Base-by-base conservation (phyloP, 352 stramenopile genomes). In the Globisporangium mamillatum region DNA sequence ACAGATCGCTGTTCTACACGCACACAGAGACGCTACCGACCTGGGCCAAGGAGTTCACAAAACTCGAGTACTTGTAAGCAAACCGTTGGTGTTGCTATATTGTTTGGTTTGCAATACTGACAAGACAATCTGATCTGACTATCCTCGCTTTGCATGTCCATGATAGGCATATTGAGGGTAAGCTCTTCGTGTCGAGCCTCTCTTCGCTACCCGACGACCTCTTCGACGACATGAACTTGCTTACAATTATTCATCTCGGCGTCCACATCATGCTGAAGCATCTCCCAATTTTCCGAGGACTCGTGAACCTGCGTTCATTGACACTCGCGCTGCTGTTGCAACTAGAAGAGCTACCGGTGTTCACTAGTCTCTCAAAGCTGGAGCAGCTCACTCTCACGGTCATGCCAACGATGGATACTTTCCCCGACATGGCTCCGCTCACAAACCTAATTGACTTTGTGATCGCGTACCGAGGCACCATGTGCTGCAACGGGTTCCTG, bases 401-500 rank as follows among this genome's bases (percentile, higher is more conserved):
- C 22, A 25, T 32, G 22, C 4, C 27, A 2, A 16, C 4, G 10
- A 9, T 73, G 16, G 32, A 44, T 4, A 14, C 16, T 2, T 46
- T 74, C 10, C 69, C 64, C 0, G 65, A 68, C n/a, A 57, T 71
- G 58, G 14, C 32, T 4, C 53, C 64, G 9, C 4, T 67, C 16
- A 46, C 3, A 0, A 57, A 50, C 10, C 16, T 74, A 3, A 52
- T 68, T 2, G 3, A 25, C 3, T 68, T 74, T 36, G 34, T 24
- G 2, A 53, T 57, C 5, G 20, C 34, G 18, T 36, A 60, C 38
- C 14, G 38, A 48, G 38, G 14, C 6, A 48, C 38, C 9, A 48
- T 65, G 10, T 72, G 65, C 53, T 75, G 69, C 54, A 75, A 72
- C 25, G 69, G 69, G 7, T 75, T 75, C 32, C 32, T 67, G 1